Conservation (phyloP, 1,139 yeast genomes). For the Yamadazyma jaroonii region DNA sequence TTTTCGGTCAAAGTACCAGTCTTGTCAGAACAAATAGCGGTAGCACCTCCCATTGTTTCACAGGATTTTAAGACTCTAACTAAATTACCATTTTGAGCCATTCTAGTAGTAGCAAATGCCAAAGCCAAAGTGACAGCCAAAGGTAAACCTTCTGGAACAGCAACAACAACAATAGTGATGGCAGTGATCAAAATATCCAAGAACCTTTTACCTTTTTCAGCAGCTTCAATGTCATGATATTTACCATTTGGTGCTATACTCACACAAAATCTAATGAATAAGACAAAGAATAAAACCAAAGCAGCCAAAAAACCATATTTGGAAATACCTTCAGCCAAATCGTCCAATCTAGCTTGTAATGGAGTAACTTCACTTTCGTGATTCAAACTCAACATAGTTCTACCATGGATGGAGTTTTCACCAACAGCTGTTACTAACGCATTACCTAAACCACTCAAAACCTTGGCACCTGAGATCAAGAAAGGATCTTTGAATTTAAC, state of each 20-base stretch:
- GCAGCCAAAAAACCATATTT: constrained; percentile 91
- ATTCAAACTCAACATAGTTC: constrained; percentile 78
- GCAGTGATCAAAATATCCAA: constrained; percentile 87
- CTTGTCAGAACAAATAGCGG: constrained; percentile 94
- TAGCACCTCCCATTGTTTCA: constrained; percentile 99
- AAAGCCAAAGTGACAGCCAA: constrained; percentile 93
- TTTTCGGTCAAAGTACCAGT: constrained; percentile 96
- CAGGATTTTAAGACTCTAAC: constrained; percentile 93
- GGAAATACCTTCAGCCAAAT: constrained; percentile 89
- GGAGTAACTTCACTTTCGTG: constrained; percentile 85
- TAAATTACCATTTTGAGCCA: constrained; percentile 94
- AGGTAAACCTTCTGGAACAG: constrained; percentile 98
- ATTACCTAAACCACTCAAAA: constrained; percentile 81
- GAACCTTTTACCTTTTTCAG: constrained; percentile 82
- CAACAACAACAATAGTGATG: constrained; percentile 90
- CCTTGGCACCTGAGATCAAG: constrained; percentile 87
- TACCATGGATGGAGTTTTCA: constrained; percentile 81
- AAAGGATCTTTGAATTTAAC: constrained; percentile 64
- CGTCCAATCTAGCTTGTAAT: constrained; percentile 75
- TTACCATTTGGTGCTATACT: constrained; percentile 55
- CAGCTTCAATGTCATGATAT: constrained; percentile 44
- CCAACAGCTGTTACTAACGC: constrained; percentile 93
- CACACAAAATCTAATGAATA: constrained; percentile 75
- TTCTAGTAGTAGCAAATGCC: constrained; percentile 96
- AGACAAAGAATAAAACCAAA: constrained; percentile 66